Evolutionary conservation across 306 rosid species (phyloP).

Genomic region (Calophaca sinica): DNA sequence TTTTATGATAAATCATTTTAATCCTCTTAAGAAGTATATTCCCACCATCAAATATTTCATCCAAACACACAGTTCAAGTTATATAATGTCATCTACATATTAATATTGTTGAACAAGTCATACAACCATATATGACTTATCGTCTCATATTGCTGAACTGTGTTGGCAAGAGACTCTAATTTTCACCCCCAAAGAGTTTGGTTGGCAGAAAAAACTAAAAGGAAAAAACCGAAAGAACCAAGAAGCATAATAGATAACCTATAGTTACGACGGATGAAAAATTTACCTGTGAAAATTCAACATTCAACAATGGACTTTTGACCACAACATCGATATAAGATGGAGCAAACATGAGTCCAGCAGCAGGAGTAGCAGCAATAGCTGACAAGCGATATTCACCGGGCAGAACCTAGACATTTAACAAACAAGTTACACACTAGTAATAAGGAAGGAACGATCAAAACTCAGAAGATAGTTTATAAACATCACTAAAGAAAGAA

Average conservation of each 20-base stretch:
- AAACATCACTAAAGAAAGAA: constrained; percentile 28
- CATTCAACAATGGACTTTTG: constrained; percentile 75
- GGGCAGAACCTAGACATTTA: constrained; percentile 71
- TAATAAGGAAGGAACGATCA: constrained; percentile 22
- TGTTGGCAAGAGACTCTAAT: constrained; percentile 25
- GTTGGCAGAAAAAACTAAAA: constrained; percentile 14
- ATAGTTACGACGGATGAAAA: constrained; percentile 26
- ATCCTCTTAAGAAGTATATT: constrained; percentile 18
- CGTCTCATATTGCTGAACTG: constrained; percentile 29
- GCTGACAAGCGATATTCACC: constrained; percentile 98
- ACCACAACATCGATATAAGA: constrained; percentile 77
- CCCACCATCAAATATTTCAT: not conserved
- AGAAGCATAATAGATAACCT: constrained; percentile 13
- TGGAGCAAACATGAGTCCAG: constrained; percentile 90
- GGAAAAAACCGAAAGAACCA: constrained; percentile 1
- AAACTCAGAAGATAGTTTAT: constrained; percentile 35
- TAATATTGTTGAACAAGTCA: constrained; percentile 19
- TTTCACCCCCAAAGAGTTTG: constrained; percentile 36
- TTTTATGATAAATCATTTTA: constrained; percentile 10
- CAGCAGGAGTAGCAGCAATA: constrained; percentile 72
- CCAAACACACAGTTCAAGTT: not conserved
- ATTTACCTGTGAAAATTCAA: constrained; percentile 89
- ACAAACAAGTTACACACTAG: constrained; percentile 33
- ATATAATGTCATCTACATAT: constrained; percentile 26
- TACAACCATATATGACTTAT: constrained; percentile 11